Base-by-base conservation (phyloP, 2,329 filamentous ascomycete genomes). In the Penicillium sp. region DNA sequence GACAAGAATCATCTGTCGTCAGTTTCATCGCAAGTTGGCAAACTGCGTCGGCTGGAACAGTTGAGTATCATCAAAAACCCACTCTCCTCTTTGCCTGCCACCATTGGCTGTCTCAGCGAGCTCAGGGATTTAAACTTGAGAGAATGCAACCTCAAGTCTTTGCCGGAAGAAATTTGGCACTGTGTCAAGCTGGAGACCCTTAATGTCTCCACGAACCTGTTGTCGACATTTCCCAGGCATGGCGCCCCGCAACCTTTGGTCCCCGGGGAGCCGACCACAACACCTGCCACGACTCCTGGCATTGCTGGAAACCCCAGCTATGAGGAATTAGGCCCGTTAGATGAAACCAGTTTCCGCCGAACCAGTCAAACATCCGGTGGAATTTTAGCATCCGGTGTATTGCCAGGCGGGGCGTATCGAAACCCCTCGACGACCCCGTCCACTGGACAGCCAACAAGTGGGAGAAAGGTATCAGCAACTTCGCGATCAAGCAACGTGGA, bases 1-100 rank as follows among this genome's bases (percentile, higher is more conserved):
- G 91, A 96, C 70, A 90, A 88, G 65, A 98, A 98, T 62, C 94
- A 96, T 65, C 94, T 98, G 59, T 89, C 93, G 0, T 91, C 88
- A 0, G 74, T 98, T 20, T 93, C 91, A 0, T 78, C 81, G 44
- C 85, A 94, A 51, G 87, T 98, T 49, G 90, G 91, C 13, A 87
- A 85, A 52, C 73, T 98, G 36, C 82, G 81, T 53, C 87, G 82
- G 56, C 74, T 98, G 24, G 90, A 97, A 63, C 85, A 95, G 67
- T 85, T 98, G 63, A 97, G 89, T 68, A 89, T 97, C 54, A 89
- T 90, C 31, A 87, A 91, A 67, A 98, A 98, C 64, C 85, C 86
- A 0, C 77, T 98, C 3, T 87, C 85, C 50, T 84, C 87, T 56
- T 74, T 98, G 24, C 93, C 93, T 3, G 70, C 86, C 0, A 89